phyloP scores from a whole-genome alignment of 2,329 filamentous ascomycete genomes.

The Hymenoscyphus scutula region DNA sequence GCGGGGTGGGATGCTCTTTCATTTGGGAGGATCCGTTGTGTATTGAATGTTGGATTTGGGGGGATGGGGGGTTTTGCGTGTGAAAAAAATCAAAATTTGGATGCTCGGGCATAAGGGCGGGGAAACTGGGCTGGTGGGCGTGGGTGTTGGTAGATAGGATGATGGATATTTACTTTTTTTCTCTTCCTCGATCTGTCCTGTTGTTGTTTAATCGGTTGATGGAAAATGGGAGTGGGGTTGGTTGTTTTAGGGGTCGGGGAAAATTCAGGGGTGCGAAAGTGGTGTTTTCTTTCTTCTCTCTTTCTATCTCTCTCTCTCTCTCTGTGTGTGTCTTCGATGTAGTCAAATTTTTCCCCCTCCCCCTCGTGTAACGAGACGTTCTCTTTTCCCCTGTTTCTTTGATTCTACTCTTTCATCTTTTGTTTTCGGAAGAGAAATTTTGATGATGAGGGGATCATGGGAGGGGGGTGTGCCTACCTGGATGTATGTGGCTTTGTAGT shows the following conservation, averaged over 20 bases:
- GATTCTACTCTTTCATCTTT: not conserved
- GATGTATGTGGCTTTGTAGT: not conserved
- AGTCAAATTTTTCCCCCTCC: not conserved
- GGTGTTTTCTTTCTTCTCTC: not conserved
- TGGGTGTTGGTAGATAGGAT: constrained; percentile 2
- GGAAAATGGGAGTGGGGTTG: not conserved
- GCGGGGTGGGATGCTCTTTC: not conserved
- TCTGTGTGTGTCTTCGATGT: constrained; percentile 3
- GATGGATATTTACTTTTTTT: constrained; percentile 1
- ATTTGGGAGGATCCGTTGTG: not conserved
- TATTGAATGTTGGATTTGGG: constrained; percentile 4
- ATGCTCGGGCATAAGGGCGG: constrained; percentile 3
- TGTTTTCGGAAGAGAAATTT: not conserved
- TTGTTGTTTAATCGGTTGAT: not conserved
- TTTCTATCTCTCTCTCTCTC: not conserved
- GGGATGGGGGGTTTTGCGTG: not conserved
- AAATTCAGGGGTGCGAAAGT: not conserved
- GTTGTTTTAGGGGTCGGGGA: not conserved
- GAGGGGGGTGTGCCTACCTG: not conserved
- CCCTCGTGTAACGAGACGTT: not conserved
- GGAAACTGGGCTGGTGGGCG: not conserved
- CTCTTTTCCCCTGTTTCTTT: not conserved
- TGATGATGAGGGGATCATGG: not conserved
- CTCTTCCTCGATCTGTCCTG: too few species aligned
- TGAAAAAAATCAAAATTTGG: not conserved